Base-by-base conservation (phyloP, 495 filamentous ascomycete genomes). In the Xylaria sp. region DNA sequence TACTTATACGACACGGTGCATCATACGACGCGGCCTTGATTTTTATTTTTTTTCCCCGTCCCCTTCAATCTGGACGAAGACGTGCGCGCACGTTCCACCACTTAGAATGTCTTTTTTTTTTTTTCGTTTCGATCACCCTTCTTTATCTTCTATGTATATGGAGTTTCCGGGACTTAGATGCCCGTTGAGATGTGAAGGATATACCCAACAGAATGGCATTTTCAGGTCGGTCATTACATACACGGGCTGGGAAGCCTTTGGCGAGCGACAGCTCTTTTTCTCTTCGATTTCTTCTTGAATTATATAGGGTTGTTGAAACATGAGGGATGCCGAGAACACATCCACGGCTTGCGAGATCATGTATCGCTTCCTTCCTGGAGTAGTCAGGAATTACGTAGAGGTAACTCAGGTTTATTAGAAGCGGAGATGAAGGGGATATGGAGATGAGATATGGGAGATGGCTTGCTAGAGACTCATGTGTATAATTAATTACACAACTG, bases 131-230 rank as follows among this genome's bases (percentile, higher is more conserved):
- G 5, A 11, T 59, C 9, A n/a, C n/a, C n/a, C n/a, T n/a, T n/a
- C 33, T 62, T 62, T 61, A 44, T 63, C 19, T 61, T 57, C 61
- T 24, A 43, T 65, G 43, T 65, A 19, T 33, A 64, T 43, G 68
- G 61, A 63, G 68, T 70, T 70, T 65, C 61, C 68, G 68, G 68
- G 68, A 40, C 44, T 29, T 31, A 44, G 40, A 65, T 21, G 29
- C 68, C 68, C 61, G 68, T 65, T 44, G 68, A 70, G 68, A 65
- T 46, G 40, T 26, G 68, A 65, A 57, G 59, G 59, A 70, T 70
- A 70, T 70, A 70, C 68, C 68, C 43, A 65, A 57, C 68, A 55
- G 44, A 64, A 41, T 48, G 67, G 57, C 67, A 61, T 61, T 69
- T 58, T 61, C 19, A 40, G 53, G 31, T 52, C 21, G 35, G 43